Conservation (phyloP, 163 green algal species). For the Prototheca cutis region DNA sequence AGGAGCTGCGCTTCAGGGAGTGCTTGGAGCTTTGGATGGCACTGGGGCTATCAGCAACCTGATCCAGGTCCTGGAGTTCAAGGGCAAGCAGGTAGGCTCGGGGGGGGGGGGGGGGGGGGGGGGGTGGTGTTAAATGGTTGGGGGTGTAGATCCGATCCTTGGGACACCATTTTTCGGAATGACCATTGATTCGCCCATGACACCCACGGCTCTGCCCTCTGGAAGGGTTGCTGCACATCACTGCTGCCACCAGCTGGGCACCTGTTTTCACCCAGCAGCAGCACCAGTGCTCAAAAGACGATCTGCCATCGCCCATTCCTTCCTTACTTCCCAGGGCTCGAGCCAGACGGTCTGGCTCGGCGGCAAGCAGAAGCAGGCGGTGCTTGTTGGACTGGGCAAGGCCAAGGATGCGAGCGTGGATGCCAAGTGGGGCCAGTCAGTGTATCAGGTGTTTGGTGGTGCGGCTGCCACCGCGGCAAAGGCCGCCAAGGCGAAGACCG, state of each 20-base stretch:
- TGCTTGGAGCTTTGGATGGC: slow-evolving; percentile 25
- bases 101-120: background rate
- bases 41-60: slow-evolving; percentile 30
- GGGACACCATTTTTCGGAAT: no score
- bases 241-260: no score
- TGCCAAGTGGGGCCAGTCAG: slow-evolving; percentile 20
- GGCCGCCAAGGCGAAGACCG: slow-evolving; percentile 41
- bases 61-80: slow-evolving; percentile 29
- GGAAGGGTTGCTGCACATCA: no score
- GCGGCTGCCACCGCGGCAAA: slow-evolving; percentile 49
- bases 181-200: no score
- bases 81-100: slow-evolving; percentile 18
- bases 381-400: slow-evolving; percentile 70
- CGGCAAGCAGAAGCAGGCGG: slow-evolving; percentile 36
- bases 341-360: slow-evolving; percentile 21
- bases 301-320: background rate
- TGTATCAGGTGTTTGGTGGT: slow-evolving; percentile 38
- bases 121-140: background rate
- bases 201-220: no score
- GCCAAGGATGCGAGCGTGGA: slow-evolving; percentile 21
- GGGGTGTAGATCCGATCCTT: no score
- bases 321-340: background rate
- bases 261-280: no score
- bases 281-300: no score
- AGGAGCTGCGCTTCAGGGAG: slow-evolving; percentile 10